Evolutionary conservation across 768 basidiomycete species (phyloP).

Genomic region (Russula compacta): DNA sequence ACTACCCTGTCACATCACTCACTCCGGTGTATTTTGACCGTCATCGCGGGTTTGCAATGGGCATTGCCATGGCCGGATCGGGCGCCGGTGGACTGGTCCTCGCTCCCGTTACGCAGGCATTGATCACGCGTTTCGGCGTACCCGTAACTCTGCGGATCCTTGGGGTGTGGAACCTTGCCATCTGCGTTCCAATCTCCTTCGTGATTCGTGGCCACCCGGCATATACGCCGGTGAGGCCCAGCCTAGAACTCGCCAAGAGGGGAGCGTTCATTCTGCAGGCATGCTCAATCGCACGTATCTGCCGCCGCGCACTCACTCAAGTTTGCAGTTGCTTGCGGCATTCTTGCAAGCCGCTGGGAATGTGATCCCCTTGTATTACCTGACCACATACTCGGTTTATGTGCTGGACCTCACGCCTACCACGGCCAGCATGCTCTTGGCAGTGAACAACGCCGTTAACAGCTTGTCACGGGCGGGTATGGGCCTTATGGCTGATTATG

Average conservation of each 20-base stretch:
- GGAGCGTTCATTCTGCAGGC: conserved; percentile 38
- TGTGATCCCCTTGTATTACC: conserved; percentile 36
- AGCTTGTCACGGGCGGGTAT: conserved; percentile 33
- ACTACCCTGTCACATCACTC: conserved; percentile 36
- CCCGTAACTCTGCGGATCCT: conserved; percentile 33
- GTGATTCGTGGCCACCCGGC: conserved; percentile 27
- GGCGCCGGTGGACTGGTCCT: conserved; percentile 39
- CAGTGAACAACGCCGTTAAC: conserved; percentile 37
- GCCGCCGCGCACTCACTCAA: neutral
- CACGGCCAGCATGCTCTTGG: conserved; percentile 33
- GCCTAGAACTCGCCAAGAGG: conserved; percentile 31
- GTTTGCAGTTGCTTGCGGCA: conserved; percentile 30
- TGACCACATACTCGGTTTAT: conserved; percentile 34
- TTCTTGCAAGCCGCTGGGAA: conserved; percentile 39
- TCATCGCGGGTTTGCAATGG: conserved; percentile 39
- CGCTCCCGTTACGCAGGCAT: conserved; percentile 31
- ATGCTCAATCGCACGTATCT: neutral
- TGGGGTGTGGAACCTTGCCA: conserved; percentile 33
- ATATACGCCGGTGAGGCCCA: conserved; percentile 24
- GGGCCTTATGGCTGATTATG: conserved; percentile 35
- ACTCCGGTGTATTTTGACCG: conserved; percentile 36
- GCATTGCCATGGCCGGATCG: conserved; percentile 33
- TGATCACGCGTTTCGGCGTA: conserved; percentile 31
- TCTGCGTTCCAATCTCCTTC: conserved; percentile 31
- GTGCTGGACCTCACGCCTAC: conserved; percentile 32